Conservation (phyloP, 2,329 filamentous ascomycete species). For the Clonostachys rosea region DNA sequence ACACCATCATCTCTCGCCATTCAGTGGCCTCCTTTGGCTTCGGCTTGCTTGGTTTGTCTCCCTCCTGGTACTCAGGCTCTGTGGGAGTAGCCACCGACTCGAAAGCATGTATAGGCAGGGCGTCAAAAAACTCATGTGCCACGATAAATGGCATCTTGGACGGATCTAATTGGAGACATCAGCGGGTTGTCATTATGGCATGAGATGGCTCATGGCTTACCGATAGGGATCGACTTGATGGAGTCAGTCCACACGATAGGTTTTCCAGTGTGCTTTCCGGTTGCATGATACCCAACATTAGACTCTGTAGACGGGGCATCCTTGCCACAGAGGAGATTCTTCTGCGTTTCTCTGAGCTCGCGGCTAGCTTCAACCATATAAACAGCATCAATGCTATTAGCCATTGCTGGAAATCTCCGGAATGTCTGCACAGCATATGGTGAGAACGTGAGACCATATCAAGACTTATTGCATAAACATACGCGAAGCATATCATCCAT, state of each 20-base stretch:
- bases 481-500: conserved; percentile 96
- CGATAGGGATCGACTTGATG: conserved; percentile 72
- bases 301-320: conserved; percentile 64
- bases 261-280: conserved; percentile 67
- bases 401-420: conserved; percentile 74
- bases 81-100: conserved; percentile 51
- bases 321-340: conserved; percentile 73
- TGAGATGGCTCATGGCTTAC: conserved; percentile 25
- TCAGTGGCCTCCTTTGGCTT: conserved; percentile 27
- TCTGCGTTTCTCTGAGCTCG: conserved; percentile 72
- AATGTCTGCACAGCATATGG: conserved; percentile 61
- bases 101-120: conserved; percentile 92
- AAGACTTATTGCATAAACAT: conserved; percentile 23
- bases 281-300: conserved; percentile 68
- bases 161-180: conserved; percentile 40
- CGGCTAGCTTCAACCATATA: conserved; percentile 94
- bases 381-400: conserved; percentile 74
- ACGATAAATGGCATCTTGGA: conserved; percentile 85
- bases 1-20: conserved; percentile 82
- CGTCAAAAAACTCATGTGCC: conserved; percentile 98
- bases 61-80: conserved; percentile 20
- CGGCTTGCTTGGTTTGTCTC: background rate
- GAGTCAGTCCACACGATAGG: conserved; percentile 91
- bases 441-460: background rate
- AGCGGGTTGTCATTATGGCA: background rate